Evolutionary conservation across 2,329 filamentous ascomycete genomes (phyloP), one percentile per base, ranked within the genome.

Genomic region (Coniochaeta sp.): DNA sequence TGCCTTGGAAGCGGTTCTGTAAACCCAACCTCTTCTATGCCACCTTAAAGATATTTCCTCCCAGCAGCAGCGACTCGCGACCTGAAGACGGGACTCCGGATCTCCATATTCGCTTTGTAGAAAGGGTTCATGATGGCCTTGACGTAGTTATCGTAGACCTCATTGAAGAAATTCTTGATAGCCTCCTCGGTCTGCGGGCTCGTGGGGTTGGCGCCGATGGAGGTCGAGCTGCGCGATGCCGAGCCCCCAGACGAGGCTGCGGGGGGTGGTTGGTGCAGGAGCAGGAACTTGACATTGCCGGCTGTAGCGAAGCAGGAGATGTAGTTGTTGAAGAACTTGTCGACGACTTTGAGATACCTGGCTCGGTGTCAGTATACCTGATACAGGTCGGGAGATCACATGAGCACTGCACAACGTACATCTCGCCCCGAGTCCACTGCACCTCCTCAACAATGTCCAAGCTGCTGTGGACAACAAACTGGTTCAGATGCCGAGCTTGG

Each of bases 41-140:
- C n/a, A n/a, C 42, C 5, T 81, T 74, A 96, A 61, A 97, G 74
- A 76, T 95, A 97, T 75, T 98, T 99, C 77, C 91, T 91, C 66
- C 92, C 95, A 0, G 93, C 93, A 2, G 91, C 91, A 1, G 86
- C 87, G 22, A 99, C 92, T 69, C 90, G 85, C 60, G 84, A 79
- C 65, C 90, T 83, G 73, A 99, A 99, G 1, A 97, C 84, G 0
- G 91, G 89, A 74, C 93, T 98, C 70, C 82, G 86, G 58, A 99
- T 87, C 67, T 90, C 88, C 81, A 89, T 89, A 65, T 96, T 93
- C 59, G 89, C 85, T 59, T 83, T 82, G 78, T 97, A 98, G 73
- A 99, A 99, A 0, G 95, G 95, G 71, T 87, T 98, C 95, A 99
- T 98, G 61, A 93, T 87, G 14, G 93, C 90, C 81, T 99, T 99